These are phyloP conservation scores for Baudoinia panamericana DNA, from an alignment of 495 filamentous ascomycete species.

Conservation along the genomic window DNA sequence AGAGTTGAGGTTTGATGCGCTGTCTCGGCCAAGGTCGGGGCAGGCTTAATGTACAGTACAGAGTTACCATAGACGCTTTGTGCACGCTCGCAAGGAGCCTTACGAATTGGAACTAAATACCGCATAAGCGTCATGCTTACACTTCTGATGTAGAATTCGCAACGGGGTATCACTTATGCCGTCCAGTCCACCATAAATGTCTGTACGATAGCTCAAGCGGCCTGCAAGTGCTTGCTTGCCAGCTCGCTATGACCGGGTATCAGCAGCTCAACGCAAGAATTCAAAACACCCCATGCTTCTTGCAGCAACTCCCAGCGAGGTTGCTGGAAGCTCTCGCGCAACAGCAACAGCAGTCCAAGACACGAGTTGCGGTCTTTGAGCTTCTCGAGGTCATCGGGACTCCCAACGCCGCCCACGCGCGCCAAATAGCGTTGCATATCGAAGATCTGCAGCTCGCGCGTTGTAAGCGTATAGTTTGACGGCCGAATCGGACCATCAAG, in stretches of 20 bases:
- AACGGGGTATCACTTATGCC: constrained; percentile 14
- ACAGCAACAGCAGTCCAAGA: constrained; percentile 66
- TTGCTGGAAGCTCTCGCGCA: constrained; percentile 67
- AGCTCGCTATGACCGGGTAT: constrained; percentile 10
- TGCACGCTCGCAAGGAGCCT: too few relatives aligned
- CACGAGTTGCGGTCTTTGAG: constrained; percentile 71
- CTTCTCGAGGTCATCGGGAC: constrained; percentile 66
- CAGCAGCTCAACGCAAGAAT: constrained; percentile 64
- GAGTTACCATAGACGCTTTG: too few relatives aligned
- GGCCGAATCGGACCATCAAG: constrained; percentile 62
- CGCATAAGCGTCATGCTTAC: not conserved
- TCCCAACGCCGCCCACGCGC: constrained; percentile 57
- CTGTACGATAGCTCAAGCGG: not conserved
- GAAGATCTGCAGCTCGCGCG: constrained; percentile 49
- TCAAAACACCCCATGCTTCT: constrained; percentile 68
- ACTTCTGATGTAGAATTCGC: not conserved
- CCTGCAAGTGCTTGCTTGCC: constrained; percentile 7
- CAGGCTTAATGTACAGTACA: too few relatives aligned
- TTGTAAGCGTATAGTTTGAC: constrained; percentile 37
- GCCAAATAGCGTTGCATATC: constrained; percentile 72
- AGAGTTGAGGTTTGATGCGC: too few relatives aligned
- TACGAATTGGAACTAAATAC: too few relatives aligned
- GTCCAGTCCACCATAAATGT: not conserved
- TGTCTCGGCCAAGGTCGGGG: too few relatives aligned
- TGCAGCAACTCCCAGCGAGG: constrained; percentile 85